Conservation (phyloP, 129 eudicot genomes). For the Kitagawia praeruptora region DNA sequence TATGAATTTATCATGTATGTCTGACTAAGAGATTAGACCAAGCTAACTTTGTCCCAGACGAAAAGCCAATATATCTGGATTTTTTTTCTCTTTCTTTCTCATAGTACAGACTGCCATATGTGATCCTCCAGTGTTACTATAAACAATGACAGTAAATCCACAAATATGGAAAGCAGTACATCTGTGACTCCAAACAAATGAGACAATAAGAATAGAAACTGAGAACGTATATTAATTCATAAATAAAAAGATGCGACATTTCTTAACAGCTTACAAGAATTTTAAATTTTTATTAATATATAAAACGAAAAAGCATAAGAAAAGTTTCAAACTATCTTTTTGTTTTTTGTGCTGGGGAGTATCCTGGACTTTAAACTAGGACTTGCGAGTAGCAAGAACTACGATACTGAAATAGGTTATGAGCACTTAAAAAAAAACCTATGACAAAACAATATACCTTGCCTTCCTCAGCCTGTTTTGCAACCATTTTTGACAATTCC, state of each 20-base stretch:
- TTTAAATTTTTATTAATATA: background rate
- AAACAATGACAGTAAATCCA: background rate
- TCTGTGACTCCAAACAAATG: background rate
- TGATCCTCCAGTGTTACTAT: background rate
- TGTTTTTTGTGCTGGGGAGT: background rate
- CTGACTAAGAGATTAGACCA: background rate
- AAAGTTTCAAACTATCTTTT: background rate
- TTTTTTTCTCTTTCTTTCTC: background rate
- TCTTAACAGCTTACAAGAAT: background rate
- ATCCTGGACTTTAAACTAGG: background rate
- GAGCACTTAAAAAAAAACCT: background rate
- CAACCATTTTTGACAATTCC: conserved; percentile 82
- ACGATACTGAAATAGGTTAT: background rate
- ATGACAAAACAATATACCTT: conserved; percentile 40
- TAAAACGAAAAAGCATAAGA: background rate
- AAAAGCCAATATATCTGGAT: background rate
- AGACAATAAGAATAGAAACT: background rate
- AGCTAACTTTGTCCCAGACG: background rate
- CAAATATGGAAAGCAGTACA: background rate
- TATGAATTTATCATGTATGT: background rate
- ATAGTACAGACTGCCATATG: no score
- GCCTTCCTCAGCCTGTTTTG: conserved; percentile 96
- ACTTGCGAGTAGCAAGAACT: background rate
- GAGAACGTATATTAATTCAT: background rate
- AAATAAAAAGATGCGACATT: background rate